A percentile compares a stretch with the other conserved stretches of the same genome.
phyloP scores from a whole-genome alignment of 1,284 basidiomycete species.

The Lentinus polychrous region DNA sequence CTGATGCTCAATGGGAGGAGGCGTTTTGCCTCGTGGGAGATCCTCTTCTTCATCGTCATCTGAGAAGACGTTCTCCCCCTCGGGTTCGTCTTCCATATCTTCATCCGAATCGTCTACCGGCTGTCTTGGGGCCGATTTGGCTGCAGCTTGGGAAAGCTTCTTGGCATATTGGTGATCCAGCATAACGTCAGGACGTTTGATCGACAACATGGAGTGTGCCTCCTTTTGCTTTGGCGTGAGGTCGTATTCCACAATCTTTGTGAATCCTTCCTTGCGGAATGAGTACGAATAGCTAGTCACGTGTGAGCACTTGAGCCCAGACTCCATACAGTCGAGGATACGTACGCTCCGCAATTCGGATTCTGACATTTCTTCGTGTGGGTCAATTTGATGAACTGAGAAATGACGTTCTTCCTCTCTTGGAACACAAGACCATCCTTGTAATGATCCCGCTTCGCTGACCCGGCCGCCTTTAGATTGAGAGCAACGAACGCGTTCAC shows the following conservation, averaged over 20 bases:
- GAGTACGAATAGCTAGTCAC: constrained; percentile 68
- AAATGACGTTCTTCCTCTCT: constrained; percentile 77
- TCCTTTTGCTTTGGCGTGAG: constrained; percentile 76
- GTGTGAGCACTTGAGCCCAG: not conserved
- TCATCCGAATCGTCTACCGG: constrained; percentile 35
- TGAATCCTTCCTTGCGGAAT: constrained; percentile 90
- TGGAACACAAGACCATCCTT: constrained; percentile 89
- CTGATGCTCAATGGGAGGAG: constrained; percentile 18
- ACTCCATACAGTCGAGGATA: constrained; percentile 17
- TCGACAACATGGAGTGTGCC: constrained; percentile 46
- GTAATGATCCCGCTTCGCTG: constrained; percentile 74
- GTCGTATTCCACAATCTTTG: constrained; percentile 94
- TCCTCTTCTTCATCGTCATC: constrained; percentile 29
- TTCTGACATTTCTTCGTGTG: constrained; percentile 71
- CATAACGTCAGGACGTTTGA: constrained; percentile 70
- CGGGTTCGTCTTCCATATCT: constrained; percentile 41
- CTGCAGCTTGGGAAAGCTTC: constrained; percentile 13
- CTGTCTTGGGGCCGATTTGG: constrained; percentile 6
- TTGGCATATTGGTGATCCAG: constrained; percentile 36
- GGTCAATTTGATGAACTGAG: constrained; percentile 75
- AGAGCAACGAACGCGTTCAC: constrained; percentile 70
- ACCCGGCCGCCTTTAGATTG: constrained; percentile 51
- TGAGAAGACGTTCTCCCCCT: constrained; percentile 38
- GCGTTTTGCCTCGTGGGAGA: constrained; percentile 8
- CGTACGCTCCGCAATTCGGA: constrained; percentile 75